Evolutionary conservation across 2,329 filamentous ascomycete species (phyloP), one percentile per base, ranked within the genome.

Genomic region (Aspergillus fumigatiaffinis): DNA sequence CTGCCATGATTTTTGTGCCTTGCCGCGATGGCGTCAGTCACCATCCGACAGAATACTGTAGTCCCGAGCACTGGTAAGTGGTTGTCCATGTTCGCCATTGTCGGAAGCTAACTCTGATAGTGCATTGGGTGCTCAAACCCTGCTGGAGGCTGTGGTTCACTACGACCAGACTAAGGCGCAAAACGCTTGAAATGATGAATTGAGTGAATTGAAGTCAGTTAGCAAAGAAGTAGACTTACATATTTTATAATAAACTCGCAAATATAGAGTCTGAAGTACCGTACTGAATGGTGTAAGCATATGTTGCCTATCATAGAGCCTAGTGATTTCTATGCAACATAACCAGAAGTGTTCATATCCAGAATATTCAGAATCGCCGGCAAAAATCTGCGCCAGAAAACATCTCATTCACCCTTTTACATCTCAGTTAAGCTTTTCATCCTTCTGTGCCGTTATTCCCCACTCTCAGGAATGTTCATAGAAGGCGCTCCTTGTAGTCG

Each of bases 1-100:
- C 83, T 3, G 78, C 80, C 17, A 86, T 87, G 84, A 84, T 86
- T n/a, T 87, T 87, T 58, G 81, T 85, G 6, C 83, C 83, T 9
- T 84, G 81, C 57, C 76, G 74, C 63, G 78, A 84, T 56, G 84
- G 84, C 0, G 73, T 86, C 20, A 84, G 80, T 59, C 84, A 86
- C 64, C 80, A 85, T 61, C 83, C 84, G 3, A 74, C 79, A 12
- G 84, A 86, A 63, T 85, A 82, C 60, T 81, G 81, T 28, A 78
- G 73, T n/a, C 76, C 77, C 0, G 80, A 83, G 23, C 62, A 72
- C 53, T 71, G 68, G 68, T 71, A 61, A 60, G 67, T 67, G 1
- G 3, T 28, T 3, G 1, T 2, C 20, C 3, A 20, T 0, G 9
- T 25, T n/a, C 41, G 20, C n/a, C 52, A 8, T 55, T 52, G 23